A percentile compares a stretch with the other conserved stretches of the same genome.
phyloP scores from a whole-genome alignment of 2,329 filamentous ascomycete species.

The Xylariales sp. region DNA sequence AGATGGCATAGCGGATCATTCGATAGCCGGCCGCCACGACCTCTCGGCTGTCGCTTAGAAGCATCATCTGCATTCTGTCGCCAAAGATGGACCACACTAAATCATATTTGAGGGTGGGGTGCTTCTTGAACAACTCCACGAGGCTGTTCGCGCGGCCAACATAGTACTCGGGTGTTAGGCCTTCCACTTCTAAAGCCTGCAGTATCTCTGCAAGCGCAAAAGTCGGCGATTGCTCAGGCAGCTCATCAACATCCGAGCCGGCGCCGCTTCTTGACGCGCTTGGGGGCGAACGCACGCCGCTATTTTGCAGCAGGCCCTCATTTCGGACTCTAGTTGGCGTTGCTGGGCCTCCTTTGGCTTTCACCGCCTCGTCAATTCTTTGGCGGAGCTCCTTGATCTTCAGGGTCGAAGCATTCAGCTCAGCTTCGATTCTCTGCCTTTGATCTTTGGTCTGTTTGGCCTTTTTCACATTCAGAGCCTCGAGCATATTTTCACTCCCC shows the following conservation, averaged over 20 bases:
- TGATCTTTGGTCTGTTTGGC: constrained; percentile 92
- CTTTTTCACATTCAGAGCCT: constrained; percentile 91
- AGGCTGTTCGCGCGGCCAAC: constrained; percentile 87
- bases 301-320: constrained; percentile 41
- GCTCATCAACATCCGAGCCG: constrained; percentile 61
- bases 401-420: constrained; percentile 83
- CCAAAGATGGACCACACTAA: constrained; percentile 95
- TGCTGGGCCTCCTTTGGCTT: constrained; percentile 38
- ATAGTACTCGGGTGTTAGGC: constrained; percentile 90
- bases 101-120: constrained; percentile 94
- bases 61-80: constrained; percentile 88
- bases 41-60: constrained; percentile 91
- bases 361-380: constrained; percentile 57
- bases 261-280: constrained; percentile 52
- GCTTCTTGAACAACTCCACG: constrained; percentile 92
- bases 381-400: constrained; percentile 58
- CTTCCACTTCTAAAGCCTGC: constrained; percentile 82
- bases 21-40: constrained; percentile 93
- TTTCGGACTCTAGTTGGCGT: constrained; percentile 51
- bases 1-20: constrained; percentile 90
- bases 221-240: constrained; percentile 69
- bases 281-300: constrained; percentile 50
- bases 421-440: constrained; percentile 73
- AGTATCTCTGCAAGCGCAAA: constrained; percentile 87
- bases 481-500: constrained; percentile 95